Evolutionary conservation across 2,329 filamentous ascomycete genomes (phyloP).

Genomic region (Botrytis tulipae): DNA sequence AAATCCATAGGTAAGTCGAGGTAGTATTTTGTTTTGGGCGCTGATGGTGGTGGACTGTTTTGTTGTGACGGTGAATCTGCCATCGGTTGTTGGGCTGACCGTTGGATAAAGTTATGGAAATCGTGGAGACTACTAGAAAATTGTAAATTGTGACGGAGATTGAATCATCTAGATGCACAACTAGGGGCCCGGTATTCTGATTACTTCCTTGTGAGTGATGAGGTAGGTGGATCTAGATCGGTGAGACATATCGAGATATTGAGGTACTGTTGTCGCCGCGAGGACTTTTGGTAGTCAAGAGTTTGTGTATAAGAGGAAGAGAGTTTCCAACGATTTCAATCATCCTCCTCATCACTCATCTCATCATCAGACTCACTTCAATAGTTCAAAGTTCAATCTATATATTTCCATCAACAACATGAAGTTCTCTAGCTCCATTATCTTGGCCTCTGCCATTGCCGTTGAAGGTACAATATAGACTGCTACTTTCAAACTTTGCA

Average conservation of each 20-base stretch:
- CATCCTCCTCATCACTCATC: neutral
- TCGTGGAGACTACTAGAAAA: neutral
- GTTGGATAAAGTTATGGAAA: neutral
- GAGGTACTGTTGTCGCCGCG: neutral
- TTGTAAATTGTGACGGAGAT: neutral
- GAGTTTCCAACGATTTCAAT: neutral
- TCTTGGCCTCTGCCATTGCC: conserved; percentile 24
- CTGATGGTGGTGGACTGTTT: neutral
- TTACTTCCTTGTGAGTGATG: neutral
- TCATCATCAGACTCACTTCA: neutral
- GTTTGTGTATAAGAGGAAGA: conserved; percentile 10
- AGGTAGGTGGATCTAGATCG: neutral
- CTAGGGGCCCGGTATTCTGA: neutral
- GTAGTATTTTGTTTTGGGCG: neutral
- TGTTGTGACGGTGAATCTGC: neutral
- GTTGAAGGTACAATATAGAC: conserved; percentile 25
- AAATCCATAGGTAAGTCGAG: neutral
- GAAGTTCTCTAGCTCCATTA: conserved; percentile 29
- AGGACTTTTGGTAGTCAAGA: neutral
- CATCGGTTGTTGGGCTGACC: neutral
- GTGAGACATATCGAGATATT: neutral
- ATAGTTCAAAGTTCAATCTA: neutral
- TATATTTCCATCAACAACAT: conserved; percentile 25
- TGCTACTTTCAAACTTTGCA: neutral
- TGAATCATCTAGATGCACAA: neutral